phyloP scores from a whole-genome alignment of 2,329 filamentous ascomycete genomes.

The Fusarium chlamydosporum region DNA sequence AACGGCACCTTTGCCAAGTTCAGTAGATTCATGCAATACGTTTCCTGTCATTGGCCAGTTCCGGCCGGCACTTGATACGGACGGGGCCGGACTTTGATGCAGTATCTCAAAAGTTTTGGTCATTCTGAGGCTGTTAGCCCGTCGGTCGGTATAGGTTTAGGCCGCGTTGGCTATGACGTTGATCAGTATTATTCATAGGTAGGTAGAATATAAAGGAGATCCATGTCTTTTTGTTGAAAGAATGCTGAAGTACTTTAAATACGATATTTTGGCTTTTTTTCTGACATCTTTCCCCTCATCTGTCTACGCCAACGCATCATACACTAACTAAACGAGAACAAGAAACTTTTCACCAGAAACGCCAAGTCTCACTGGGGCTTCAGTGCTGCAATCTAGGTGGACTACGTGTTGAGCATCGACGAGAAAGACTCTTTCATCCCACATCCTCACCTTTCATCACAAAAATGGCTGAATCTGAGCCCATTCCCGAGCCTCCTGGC shows the following conservation, averaged over 20 bases:
- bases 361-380: slow-evolving; percentile 13
- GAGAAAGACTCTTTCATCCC: not conserved
- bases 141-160: slow-evolving; percentile 4
- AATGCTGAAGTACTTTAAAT: not conserved
- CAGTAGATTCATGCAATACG: slow-evolving; percentile 3
- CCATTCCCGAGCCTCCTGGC: slow-evolving; percentile 74
- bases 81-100: slow-evolving; percentile 9
- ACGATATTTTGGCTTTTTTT: not conserved
- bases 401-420: not conserved
- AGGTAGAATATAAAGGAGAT: slow-evolving; percentile 21
- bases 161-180: slow-evolving; percentile 33
- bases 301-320: not conserved
- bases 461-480: slow-evolving; percentile 55
- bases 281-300: not conserved
- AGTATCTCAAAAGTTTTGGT: not conserved
- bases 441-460: not conserved
- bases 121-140: not conserved
- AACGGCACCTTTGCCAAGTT: slow-evolving; percentile 9
- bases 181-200: not conserved
- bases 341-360: slow-evolving; percentile 23
- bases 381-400: not conserved
- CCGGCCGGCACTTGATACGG: slow-evolving; percentile 3
- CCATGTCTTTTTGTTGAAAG: slow-evolving; percentile 3
- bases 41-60: not conserved
- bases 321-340: slow-evolving; percentile 10